Evolutionary conservation across 495 filamentous ascomycete genomes (phyloP).

Genomic region (Podospora fimiseda): DNA sequence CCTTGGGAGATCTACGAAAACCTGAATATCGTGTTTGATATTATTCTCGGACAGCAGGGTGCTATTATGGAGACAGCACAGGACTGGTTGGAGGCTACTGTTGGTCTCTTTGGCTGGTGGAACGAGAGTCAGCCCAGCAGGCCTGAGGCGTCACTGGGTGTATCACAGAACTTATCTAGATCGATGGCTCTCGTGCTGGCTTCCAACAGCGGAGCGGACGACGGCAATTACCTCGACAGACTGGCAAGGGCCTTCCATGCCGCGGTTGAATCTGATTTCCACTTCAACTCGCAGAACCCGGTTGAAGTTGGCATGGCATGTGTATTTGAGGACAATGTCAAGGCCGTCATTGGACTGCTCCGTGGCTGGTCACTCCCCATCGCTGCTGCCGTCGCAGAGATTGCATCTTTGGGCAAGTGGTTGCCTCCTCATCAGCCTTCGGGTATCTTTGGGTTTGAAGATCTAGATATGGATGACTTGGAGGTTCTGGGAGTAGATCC

Average conservation of each 20-base stretch:
- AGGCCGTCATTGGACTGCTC: constrained; percentile 66
- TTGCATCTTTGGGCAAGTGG: constrained; percentile 72
- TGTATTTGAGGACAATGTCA: constrained; percentile 68
- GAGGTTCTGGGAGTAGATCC: constrained; percentile 48
- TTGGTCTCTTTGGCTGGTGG: constrained; percentile 83
- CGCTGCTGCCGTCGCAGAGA: constrained; percentile 68
- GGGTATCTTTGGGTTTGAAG: constrained; percentile 24
- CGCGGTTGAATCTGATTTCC: constrained; percentile 47
- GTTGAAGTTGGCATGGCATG: constrained; percentile 74
- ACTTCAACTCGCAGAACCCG: constrained; percentile 62
- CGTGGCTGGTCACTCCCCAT: constrained; percentile 71
- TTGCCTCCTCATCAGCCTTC: constrained; percentile 46
- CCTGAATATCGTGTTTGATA: constrained; percentile 65
- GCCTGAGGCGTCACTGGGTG: constrained; percentile 28
- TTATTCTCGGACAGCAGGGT: constrained; percentile 61
- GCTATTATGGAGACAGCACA: constrained; percentile 64
- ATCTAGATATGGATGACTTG: constrained; percentile 49
- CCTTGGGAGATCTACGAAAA: constrained; percentile 83
- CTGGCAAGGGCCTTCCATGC: constrained; percentile 44
- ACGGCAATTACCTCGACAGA: constrained; percentile 40
- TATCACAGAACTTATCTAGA: constrained; percentile 29
- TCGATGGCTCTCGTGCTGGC: constrained; percentile 36
- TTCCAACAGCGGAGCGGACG: constrained; percentile 15
- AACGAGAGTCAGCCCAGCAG: constrained; percentile 51
- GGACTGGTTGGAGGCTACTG: constrained; percentile 82